Evolutionary conservation across 176 grass and related monocot genomes (phyloP).

Genomic region (Paspalum notatum): DNA sequence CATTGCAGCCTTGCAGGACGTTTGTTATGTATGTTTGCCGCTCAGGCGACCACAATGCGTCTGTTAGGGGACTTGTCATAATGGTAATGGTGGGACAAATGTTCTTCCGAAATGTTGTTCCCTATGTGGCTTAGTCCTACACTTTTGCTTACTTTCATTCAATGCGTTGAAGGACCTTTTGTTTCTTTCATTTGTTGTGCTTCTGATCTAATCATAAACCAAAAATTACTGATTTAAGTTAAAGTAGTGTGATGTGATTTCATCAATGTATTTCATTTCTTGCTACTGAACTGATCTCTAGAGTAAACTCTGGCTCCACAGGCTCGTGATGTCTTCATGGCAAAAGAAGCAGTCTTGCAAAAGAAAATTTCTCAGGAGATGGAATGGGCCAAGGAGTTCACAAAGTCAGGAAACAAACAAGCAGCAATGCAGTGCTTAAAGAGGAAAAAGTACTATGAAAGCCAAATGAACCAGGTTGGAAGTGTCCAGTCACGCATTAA

Average conservation of each 20-base stretch:
- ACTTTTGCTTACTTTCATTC: neutral
- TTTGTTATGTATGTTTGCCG: neutral
- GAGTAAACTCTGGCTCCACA: slow-evolving; percentile 30
- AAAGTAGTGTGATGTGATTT: neutral
- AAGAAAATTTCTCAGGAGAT: slow-evolving; percentile 87
- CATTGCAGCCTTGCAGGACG: neutral
- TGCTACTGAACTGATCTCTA: neutral
- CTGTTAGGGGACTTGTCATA: neutral
- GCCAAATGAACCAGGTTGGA: slow-evolving; percentile 78
- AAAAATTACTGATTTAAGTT: neutral
- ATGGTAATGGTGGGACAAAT: neutral
- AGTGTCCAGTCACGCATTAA: slow-evolving; percentile 70
- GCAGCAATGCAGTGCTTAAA: slow-evolving; percentile 87
- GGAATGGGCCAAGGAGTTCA: slow-evolving; percentile 78
- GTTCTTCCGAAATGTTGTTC: slow-evolving; percentile 22
- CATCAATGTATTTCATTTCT: neutral
- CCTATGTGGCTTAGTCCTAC: neutral
- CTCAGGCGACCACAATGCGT: neutral
- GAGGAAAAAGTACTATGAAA: slow-evolving; percentile 90
- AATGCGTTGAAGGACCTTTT: neutral
- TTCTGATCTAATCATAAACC: neutral
- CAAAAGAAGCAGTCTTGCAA: slow-evolving; percentile 72
- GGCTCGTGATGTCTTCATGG: slow-evolving; percentile 71
- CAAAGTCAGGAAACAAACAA: slow-evolving; percentile 75
- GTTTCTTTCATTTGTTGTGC: neutral